phyloP scores from a whole-genome alignment of 2,329 filamentous ascomycete genomes.

The Curvularia eragrostidis region DNA sequence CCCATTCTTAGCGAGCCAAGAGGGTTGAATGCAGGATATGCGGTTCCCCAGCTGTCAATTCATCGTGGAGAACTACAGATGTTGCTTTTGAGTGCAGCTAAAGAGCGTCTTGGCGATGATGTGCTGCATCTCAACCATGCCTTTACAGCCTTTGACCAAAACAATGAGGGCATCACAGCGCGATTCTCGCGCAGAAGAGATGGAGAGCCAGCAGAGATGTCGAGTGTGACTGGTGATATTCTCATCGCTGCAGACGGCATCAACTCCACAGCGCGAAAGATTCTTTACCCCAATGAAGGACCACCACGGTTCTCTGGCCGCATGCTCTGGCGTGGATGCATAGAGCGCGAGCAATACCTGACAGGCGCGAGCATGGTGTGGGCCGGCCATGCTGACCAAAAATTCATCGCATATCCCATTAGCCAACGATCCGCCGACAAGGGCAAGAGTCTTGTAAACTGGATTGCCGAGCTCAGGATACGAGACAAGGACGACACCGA shows the following conservation, averaged over 20 bases:
- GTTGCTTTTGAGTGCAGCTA: constrained; percentile 52
- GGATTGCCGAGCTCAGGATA: constrained; percentile 56
- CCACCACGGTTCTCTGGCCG: constrained; percentile 55
- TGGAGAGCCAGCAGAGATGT: constrained; percentile 35
- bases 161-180: constrained; percentile 48
- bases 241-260: constrained; percentile 56
- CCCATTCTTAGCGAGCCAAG: constrained; percentile 54
- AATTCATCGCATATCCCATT: constrained; percentile 58
- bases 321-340: constrained; percentile 57
- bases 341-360: constrained; percentile 51
- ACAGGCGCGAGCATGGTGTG: constrained; percentile 56
- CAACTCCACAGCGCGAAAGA: constrained; percentile 52
- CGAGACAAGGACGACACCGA: constrained; percentile 53
- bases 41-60: constrained; percentile 55
- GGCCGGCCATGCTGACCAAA: constrained; percentile 57
- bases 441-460: constrained; percentile 54
- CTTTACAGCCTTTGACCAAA: constrained; percentile 48
- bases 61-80: constrained; percentile 57
- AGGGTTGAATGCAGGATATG: constrained; percentile 52
- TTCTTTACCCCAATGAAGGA: constrained; percentile 55
- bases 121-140: constrained; percentile 52
- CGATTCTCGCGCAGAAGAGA: constrained; percentile 44
- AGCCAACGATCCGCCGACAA: constrained; percentile 45
- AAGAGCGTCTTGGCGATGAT: constrained; percentile 50
- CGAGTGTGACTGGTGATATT: constrained; percentile 44